Conservation (phyloP, 2,329 filamentous ascomycete genomes). For the Colletotrichum trifolii region DNA sequence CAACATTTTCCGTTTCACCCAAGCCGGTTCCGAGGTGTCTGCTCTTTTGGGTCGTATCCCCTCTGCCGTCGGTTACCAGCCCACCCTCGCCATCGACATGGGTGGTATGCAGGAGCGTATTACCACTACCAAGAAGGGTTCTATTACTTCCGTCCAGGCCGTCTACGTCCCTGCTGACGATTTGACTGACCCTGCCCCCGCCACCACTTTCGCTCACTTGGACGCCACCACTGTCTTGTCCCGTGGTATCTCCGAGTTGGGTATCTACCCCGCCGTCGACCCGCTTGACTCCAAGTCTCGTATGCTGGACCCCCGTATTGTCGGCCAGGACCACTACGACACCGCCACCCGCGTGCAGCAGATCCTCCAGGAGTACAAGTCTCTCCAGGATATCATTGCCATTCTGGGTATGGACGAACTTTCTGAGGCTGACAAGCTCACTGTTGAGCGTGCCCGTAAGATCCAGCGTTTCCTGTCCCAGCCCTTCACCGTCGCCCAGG, state of each 20-base stretch:
- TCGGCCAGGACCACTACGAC: conserved; percentile 97
- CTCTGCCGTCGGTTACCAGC: conserved; percentile 99
- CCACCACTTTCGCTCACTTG: conserved; percentile 99
- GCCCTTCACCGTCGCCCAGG: conserved; percentile 90
- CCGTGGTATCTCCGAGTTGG: conserved; percentile 99
- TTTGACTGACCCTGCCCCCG: conserved; percentile 99
- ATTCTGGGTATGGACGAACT: conserved; percentile 99
- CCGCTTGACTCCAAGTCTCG: conserved; percentile 99
- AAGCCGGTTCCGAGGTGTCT: conserved; percentile 99
- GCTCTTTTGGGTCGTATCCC: conserved; percentile 99
- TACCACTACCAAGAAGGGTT: conserved; percentile 99
- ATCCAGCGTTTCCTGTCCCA: conserved; percentile 99
- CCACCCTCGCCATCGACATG: conserved; percentile 98
- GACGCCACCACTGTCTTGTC: conserved; percentile 99
- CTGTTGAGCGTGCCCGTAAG: conserved; percentile 99
- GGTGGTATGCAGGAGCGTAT: conserved; percentile 99
- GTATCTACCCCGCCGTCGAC: conserved; percentile 99
- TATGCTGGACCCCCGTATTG: conserved; percentile 99
- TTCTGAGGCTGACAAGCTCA: conserved; percentile 99
- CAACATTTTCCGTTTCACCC: conserved; percentile 99
- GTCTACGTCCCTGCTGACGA: conserved; percentile 99
- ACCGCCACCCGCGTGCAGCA: conserved; percentile 96
- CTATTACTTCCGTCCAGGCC: conserved; percentile 99
- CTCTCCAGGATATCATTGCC: conserved; percentile 99
- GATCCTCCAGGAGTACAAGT: conserved; percentile 99